Conservation (phyloP, 208 protist genomes). For the Acanthamoeba lugdunensis region DNA sequence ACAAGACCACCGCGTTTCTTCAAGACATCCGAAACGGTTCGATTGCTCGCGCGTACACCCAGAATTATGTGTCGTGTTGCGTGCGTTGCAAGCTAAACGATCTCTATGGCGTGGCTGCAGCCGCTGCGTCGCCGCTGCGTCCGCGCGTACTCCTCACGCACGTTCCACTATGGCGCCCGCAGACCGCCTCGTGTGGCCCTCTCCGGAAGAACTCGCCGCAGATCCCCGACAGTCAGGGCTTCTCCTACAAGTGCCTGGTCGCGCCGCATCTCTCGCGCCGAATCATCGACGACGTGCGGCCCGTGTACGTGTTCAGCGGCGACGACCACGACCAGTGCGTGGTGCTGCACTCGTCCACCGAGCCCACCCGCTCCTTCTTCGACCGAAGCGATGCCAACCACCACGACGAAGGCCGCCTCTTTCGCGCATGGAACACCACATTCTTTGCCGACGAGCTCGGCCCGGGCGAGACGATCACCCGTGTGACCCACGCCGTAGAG, state of each 20-base stretch:
- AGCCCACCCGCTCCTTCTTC: conserved; percentile 24
- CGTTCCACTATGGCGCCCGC: conserved; percentile 45
- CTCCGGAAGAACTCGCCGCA: background rate
- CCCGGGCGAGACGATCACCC: background rate
- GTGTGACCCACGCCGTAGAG: too few relatives aligned
- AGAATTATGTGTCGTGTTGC: background rate
- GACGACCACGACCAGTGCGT: conserved; percentile 69
- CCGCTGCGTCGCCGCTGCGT: background rate
- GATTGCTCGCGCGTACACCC: background rate
- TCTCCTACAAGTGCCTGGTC: conserved; percentile 42
- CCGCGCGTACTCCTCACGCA: conserved; percentile 46
- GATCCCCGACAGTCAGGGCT: conserved; percentile 18
- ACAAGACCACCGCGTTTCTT: background rate
- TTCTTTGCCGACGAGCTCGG: background rate
- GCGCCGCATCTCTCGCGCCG: background rate
- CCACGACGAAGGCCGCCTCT: background rate
- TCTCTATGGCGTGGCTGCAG: background rate
- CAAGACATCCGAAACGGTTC: background rate
- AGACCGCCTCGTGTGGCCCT: conserved; percentile 13
- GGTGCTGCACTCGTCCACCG: conserved; percentile 13
- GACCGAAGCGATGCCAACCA: background rate
- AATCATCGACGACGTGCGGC: conserved; percentile 18
- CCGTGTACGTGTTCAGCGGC: conserved; percentile 19
- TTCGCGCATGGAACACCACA: conserved; percentile 6
- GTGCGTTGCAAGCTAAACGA: background rate